A percentile compares a stretch with the other conserved stretches of the same genome.
Evolutionary conservation across 176 grass and related monocot genomes (phyloP).

Genomic region (Tillandsia leiboldiana): DNA sequence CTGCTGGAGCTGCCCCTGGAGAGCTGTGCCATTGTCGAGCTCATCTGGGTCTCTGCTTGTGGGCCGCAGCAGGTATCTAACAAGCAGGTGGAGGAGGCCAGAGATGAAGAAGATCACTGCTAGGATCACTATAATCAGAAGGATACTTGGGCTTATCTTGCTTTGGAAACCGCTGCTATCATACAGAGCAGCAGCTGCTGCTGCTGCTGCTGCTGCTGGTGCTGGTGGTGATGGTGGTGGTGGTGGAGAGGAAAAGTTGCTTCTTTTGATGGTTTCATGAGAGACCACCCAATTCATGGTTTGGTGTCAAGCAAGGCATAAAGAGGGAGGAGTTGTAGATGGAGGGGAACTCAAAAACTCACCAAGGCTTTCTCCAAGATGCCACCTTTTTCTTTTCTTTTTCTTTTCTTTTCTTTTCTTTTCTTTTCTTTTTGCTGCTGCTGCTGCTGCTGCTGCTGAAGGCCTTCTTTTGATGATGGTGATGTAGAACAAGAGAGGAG

Average conservation of each 20-base stretch:
- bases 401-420: no score
- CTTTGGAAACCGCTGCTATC: constrained; percentile 23
- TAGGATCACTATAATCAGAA: constrained; percentile 54
- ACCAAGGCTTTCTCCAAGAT: neutral
- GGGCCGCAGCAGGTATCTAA: constrained; percentile 46
- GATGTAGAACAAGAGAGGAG: no score
- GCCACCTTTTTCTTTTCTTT: no score
- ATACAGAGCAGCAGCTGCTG: constrained; percentile 3
- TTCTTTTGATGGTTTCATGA: constrained; percentile 7
- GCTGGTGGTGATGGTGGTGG: constrained; percentile 9
- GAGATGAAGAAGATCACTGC: constrained; percentile 88
- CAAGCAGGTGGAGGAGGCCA: constrained; percentile 59
- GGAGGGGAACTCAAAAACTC: neutral
- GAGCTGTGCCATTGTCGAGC: constrained; percentile 39
- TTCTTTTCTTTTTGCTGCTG: no score
- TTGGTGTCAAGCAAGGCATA: constrained; percentile 14
- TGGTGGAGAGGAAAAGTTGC: constrained; percentile 13
- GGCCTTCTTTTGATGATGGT: no score
- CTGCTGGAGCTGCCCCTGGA: constrained; percentile 91
- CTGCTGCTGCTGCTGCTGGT: no score
- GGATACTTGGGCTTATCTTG: constrained; percentile 74
- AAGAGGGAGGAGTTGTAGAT: neutral
- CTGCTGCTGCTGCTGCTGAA: no score
- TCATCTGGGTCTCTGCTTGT: constrained; percentile 21
- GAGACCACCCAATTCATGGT: neutral